Conservation (phyloP, 371 early-diverging fungal species). For the Mucor racemosus region DNA sequence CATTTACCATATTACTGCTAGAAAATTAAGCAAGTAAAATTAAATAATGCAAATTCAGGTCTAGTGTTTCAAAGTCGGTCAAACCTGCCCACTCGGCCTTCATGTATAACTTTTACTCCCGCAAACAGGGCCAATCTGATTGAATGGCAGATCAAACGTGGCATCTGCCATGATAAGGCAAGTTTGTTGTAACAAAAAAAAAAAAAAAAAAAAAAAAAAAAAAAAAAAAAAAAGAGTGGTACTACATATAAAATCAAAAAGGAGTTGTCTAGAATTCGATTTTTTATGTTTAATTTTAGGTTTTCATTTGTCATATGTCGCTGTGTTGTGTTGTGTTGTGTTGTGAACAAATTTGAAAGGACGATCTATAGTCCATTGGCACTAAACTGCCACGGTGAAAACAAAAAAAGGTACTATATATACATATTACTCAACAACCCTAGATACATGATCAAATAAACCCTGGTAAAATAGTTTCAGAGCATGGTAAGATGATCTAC, state of each 20-base stretch:
- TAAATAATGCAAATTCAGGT: neutral
- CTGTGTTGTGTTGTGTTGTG: neutral
- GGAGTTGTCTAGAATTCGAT: neutral
- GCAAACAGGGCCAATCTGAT: neutral
- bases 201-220: too few species aligned
- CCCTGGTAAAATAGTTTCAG: neutral
- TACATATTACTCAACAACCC: neutral
- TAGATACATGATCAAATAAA: neutral
- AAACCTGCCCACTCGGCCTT: neutral
- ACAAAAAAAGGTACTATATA: neutral
- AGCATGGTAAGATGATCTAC: neutral
- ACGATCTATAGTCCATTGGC: neutral
- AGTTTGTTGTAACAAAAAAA: too few species aligned
- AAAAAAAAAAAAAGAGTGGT: neutral
- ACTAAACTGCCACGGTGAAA: neutral
- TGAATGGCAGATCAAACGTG: neutral
- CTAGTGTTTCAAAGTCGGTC: slow-evolving; percentile 1
- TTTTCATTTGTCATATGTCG: neutral
- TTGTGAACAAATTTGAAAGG: neutral
- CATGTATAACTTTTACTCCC: neutral
- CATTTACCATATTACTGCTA: too few species aligned
- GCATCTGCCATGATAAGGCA: neutral
- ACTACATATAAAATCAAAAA: neutral
- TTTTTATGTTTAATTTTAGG: neutral
- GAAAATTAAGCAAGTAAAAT: neutral